phyloP scores from a whole-genome alignment of 108 stramenopile genomes.

The Cyclotella sp. region DNA sequence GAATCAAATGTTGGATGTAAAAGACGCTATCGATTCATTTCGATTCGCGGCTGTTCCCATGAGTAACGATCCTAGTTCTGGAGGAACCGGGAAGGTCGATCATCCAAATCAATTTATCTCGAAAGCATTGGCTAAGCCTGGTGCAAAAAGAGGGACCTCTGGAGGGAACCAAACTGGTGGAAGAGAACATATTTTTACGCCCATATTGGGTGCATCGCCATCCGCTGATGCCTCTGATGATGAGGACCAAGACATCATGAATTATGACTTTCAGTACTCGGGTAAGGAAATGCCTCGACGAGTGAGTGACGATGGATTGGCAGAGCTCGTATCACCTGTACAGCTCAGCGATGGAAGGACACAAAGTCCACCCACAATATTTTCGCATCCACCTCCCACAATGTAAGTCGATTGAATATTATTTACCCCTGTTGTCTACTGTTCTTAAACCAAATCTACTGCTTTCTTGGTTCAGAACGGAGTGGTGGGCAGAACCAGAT shows the following conservation, averaged over 20 bases:
- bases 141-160: background rate
- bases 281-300: slow-evolving; percentile 23
- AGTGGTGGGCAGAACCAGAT: slow-evolving; percentile 89
- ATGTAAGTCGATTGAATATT: slow-evolving; percentile 14
- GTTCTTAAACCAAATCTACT: background rate
- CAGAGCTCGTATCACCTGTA: background rate
- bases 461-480: slow-evolving; percentile 18
- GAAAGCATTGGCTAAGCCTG: slow-evolving; percentile 9
- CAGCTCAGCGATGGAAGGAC: background rate
- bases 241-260: slow-evolving; percentile 30
- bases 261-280: slow-evolving; percentile 34
- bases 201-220: slow-evolving; percentile 20
- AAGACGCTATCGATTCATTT: slow-evolving; percentile 74
- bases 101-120: slow-evolving; percentile 11
- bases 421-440: background rate
- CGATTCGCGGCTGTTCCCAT: slow-evolving; percentile 70
- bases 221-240: slow-evolving; percentile 31
- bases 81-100: background rate
- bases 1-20: slow-evolving; percentile 86
- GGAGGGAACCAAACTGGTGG: background rate
- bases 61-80: slow-evolving; percentile 19
- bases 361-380: slow-evolving; percentile 24
- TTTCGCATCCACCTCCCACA: slow-evolving; percentile 30
- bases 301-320: slow-evolving; percentile 26
- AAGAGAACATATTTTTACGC: slow-evolving; percentile 11